Conservation (phyloP, 2,329 filamentous ascomycete genomes). For the Karstenula rhodostoma region DNA sequence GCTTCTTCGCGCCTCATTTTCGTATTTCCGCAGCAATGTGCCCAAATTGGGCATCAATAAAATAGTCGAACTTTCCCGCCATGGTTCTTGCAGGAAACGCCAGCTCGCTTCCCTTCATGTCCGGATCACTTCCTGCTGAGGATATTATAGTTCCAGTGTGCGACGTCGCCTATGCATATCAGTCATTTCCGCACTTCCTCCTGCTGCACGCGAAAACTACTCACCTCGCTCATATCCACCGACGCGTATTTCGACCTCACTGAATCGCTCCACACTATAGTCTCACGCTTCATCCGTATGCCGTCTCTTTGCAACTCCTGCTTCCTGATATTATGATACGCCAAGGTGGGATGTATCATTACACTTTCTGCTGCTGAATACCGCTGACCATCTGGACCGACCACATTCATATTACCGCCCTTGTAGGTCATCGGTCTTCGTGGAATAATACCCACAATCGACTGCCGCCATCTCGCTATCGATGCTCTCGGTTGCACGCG, state of each 20-base stretch:
- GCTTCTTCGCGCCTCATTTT: neutral
- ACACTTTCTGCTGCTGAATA: slow-evolving; percentile 13
- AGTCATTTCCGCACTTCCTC: neutral
- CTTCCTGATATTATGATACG: slow-evolving; percentile 18
- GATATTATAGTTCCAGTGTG: slow-evolving; percentile 9
- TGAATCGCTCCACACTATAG: slow-evolving; percentile 16
- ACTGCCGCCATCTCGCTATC: slow-evolving; percentile 14
- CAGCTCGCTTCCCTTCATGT: neutral
- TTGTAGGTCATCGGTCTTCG: slow-evolving; percentile 4
- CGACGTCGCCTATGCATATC: neutral
- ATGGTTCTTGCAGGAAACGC: slow-evolving; percentile 9
- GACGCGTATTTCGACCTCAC: neutral
- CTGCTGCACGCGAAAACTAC: neutral
- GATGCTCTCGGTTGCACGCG: slow-evolving; percentile 6
- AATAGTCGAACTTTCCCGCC: slow-evolving; percentile 7
- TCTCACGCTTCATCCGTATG: slow-evolving; percentile 17
- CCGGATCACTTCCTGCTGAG: slow-evolving; percentile 1
- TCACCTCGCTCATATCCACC: slow-evolving; percentile 8
- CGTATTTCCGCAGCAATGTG: slow-evolving; percentile 5
- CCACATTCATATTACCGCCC: neutral
- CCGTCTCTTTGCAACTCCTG: slow-evolving; percentile 13
- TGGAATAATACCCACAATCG: slow-evolving; percentile 14
- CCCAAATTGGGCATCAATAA: slow-evolving; percentile 15
- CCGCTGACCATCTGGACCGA: neutral
- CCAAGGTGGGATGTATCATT: slow-evolving; percentile 14